These are phyloP conservation scores for Silene coronaria DNA, from an alignment of 179 eudicot species.

Conservation along the genomic window DNA sequence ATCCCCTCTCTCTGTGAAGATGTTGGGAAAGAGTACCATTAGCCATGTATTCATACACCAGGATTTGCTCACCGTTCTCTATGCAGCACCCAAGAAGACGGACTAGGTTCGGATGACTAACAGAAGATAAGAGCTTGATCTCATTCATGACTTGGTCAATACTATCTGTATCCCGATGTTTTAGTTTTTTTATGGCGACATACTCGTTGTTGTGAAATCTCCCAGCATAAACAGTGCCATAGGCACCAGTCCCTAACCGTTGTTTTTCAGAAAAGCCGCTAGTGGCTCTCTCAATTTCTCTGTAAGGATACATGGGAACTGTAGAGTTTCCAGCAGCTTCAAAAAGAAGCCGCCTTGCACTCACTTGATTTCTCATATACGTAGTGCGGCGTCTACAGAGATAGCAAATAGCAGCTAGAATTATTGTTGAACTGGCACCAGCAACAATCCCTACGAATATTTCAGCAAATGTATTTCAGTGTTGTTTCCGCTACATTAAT, in stretches of 20 bases:
- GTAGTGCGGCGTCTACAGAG: slow-evolving; percentile 37
- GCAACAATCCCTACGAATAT: slow-evolving; percentile 45
- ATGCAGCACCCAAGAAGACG: slow-evolving; percentile 56
- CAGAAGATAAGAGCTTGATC: slow-evolving; percentile 43
- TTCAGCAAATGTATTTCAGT: not conserved
- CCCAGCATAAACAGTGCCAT: slow-evolving; percentile 92
- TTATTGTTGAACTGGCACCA: slow-evolving; percentile 45
- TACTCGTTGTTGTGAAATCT: slow-evolving; percentile 56
- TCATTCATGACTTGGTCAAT: slow-evolving; percentile 61
- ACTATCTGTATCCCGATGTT: slow-evolving; percentile 57
- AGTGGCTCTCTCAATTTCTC: slow-evolving; percentile 81
- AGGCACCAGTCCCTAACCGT: slow-evolving; percentile 82
- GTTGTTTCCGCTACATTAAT: no score
- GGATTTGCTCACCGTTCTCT: slow-evolving; percentile 79
- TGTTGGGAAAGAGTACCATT: slow-evolving; percentile 90
- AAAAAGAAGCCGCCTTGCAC: slow-evolving; percentile 49
- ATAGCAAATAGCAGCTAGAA: slow-evolving; percentile 36
- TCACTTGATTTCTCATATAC: slow-evolving; percentile 31
- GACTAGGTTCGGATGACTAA: slow-evolving; percentile 43
- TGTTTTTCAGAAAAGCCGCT: slow-evolving; percentile 66
- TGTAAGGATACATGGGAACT: slow-evolving; percentile 62
- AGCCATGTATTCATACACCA: slow-evolving; percentile 85
- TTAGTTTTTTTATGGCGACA: slow-evolving; percentile 80
- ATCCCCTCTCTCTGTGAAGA: slow-evolving; percentile 48
- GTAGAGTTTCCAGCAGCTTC: slow-evolving; percentile 62